phyloP scores from a whole-genome alignment of 495 filamentous ascomycete genomes.

The Neurospora sp. region DNA sequence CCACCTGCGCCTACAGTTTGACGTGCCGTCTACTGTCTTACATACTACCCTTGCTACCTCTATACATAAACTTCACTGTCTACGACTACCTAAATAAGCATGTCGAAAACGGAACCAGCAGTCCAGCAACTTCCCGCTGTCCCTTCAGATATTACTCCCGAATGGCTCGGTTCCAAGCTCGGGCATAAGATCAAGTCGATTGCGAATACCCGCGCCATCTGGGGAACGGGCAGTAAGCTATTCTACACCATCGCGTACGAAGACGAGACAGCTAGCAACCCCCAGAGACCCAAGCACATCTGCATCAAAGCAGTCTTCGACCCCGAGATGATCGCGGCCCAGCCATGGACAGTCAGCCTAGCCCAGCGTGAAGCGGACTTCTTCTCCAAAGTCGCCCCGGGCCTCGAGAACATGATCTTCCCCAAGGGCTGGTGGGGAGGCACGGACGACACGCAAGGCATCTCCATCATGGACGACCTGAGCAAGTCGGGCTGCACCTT shows the following conservation, averaged over 20 bases:
- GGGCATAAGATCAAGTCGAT: slow-evolving; percentile 22
- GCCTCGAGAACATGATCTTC: slow-evolving; percentile 14
- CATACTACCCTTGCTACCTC: too few species aligned
- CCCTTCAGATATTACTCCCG: slow-evolving; percentile 15
- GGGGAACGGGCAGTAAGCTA: slow-evolving; percentile 24
- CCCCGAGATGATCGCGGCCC: slow-evolving; percentile 17
- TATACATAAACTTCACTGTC: too few species aligned
- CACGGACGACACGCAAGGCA: slow-evolving; percentile 18
- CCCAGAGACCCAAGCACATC: slow-evolving; percentile 13
- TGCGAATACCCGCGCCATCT: slow-evolving; percentile 13
- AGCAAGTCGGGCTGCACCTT: slow-evolving; percentile 16
- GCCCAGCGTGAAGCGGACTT: slow-evolving; percentile 27
- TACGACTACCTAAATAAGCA: not conserved
- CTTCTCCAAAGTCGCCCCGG: slow-evolving; percentile 22
- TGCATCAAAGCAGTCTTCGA: slow-evolving; percentile 29
- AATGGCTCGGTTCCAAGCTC: slow-evolving; percentile 19
- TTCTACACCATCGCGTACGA: slow-evolving; percentile 21
- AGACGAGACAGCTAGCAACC: slow-evolving; percentile 3
- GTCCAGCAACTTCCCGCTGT: slow-evolving; percentile 8
- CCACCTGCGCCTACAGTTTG: too few species aligned
- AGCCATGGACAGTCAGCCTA: slow-evolving; percentile 24
- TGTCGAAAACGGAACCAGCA: not conserved
- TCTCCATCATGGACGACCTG: slow-evolving; percentile 26
- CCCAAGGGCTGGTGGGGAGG: slow-evolving; percentile 28
- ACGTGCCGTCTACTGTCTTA: too few species aligned